Evolutionary conservation across 306 rosid species (phyloP).

Genomic region (Cucurbita ficifolia): DNA sequence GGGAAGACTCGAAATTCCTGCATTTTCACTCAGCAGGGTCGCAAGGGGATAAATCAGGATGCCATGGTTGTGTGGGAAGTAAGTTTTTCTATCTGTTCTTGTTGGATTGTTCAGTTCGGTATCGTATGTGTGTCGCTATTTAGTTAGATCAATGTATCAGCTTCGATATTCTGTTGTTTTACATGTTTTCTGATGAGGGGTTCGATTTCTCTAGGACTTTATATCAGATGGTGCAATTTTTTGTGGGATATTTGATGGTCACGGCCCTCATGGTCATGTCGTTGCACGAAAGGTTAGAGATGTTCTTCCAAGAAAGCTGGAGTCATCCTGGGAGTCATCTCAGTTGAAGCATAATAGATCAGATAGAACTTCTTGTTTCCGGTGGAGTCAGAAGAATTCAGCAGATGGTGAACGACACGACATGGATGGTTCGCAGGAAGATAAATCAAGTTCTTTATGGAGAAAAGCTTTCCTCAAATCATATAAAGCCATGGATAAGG

Average conservation of each 20-base stretch:
- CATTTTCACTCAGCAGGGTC: slow-evolving; percentile 88
- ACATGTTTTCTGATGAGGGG: neutral
- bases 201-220: slow-evolving; percentile 46
- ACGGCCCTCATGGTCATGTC: slow-evolving; percentile 87
- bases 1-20: slow-evolving; percentile 81
- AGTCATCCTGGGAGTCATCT: slow-evolving; percentile 46
- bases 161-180: neutral
- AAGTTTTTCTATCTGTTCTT: neutral
- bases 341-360: slow-evolving; percentile 37
- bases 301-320: slow-evolving; percentile 52
- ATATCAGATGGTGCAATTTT: slow-evolving; percentile 62
- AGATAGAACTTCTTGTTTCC: slow-evolving; percentile 28
- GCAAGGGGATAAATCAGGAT: slow-evolving; percentile 90
- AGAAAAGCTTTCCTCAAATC: slow-evolving; percentile 76
- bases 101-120: neutral
- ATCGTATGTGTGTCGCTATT: neutral
- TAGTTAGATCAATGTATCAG: neutral
- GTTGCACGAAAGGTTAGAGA: slow-evolving; percentile 92
- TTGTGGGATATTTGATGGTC: slow-evolving; percentile 94
- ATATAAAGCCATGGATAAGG: slow-evolving; percentile 87
- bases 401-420: slow-evolving; percentile 40
- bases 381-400: slow-evolving; percentile 20
- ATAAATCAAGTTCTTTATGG: slow-evolving; percentile 45
- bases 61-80: slow-evolving; percentile 96
- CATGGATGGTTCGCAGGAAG: slow-evolving; percentile 46